Evolutionary conservation across 1,284 basidiomycete species (phyloP).

Genomic region (Ceratorhiza oryzae-sativae): DNA sequence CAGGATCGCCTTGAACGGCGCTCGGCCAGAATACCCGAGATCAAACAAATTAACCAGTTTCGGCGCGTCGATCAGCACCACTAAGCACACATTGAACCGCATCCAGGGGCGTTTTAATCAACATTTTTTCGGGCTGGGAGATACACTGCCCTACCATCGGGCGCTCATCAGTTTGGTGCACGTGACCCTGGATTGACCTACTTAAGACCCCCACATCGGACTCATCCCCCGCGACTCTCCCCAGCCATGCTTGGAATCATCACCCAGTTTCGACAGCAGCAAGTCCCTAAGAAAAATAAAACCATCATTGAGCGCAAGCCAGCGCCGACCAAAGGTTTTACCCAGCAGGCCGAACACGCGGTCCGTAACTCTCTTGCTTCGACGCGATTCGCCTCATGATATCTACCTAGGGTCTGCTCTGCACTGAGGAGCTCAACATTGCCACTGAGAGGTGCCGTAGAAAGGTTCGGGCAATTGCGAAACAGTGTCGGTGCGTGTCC

Average conservation of each 20-base stretch:
- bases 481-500: slow-evolving; percentile 45
- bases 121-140: background rate
- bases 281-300: background rate
- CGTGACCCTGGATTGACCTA: background rate
- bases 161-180: background rate
- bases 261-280: slow-evolving; percentile 22
- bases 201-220: background rate
- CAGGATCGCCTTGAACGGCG: background rate
- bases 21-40: background rate
- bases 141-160: background rate
- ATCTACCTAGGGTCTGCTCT: slow-evolving; percentile 45
- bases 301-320: background rate
- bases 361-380: background rate
- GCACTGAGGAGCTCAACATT: slow-evolving; percentile 48
- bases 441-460: slow-evolving; percentile 47
- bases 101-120: background rate
- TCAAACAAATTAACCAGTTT: background rate
- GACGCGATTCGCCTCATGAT: background rate
- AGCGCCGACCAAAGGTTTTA: slow-evolving; percentile 2
- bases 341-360: slow-evolving; percentile 20
- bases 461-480: slow-evolving; percentile 47
- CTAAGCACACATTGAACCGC: background rate
- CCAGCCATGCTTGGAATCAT: slow-evolving; percentile 15
- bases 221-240: background rate
- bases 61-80: too few species aligned